Evolutionary conservation across 257 asterid genomes (phyloP).

Genomic region (Solanum medicagineum): DNA sequence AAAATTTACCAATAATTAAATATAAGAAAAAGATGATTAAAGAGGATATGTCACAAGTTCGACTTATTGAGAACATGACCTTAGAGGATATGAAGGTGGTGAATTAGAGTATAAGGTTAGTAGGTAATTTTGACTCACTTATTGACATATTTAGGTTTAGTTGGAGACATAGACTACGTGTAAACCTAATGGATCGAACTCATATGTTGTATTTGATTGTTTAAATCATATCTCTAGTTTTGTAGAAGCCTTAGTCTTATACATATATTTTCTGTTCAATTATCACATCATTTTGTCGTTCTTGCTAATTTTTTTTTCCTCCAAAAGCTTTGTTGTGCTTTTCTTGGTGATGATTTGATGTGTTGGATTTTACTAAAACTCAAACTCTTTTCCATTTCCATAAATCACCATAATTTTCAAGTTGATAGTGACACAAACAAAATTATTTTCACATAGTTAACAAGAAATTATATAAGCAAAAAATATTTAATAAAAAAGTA

Average conservation of each 20-base stretch:
- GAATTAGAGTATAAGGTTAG: not conserved
- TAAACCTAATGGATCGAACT: too few species aligned
- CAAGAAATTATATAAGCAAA: not conserved
- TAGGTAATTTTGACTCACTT: not conserved
- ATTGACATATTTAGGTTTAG: rapidly evolving
- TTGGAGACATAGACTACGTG: not conserved
- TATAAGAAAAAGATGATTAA: too few species aligned
- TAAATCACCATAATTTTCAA: not conserved
- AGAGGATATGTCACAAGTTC: not conserved
- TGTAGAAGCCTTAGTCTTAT: not conserved
- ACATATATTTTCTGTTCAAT: not conserved
- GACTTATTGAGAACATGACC: not conserved
- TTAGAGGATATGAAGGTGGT: not conserved
- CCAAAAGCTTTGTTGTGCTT: too few species aligned
- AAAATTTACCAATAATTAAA: not conserved
- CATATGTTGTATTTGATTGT: too few species aligned
- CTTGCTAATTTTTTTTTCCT: too few species aligned
- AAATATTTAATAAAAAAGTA: not conserved
- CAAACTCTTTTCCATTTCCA: not conserved
- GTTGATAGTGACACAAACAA: not conserved
- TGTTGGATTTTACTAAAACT: too few species aligned
- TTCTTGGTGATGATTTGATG: too few species aligned
- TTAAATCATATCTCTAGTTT: too few species aligned
- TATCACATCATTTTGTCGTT: not conserved
- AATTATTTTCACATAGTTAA: not conserved